Evolutionary conservation across 1,139 yeast genomes (phyloP).

Genomic region (Meyerozyma smithsonii): DNA sequence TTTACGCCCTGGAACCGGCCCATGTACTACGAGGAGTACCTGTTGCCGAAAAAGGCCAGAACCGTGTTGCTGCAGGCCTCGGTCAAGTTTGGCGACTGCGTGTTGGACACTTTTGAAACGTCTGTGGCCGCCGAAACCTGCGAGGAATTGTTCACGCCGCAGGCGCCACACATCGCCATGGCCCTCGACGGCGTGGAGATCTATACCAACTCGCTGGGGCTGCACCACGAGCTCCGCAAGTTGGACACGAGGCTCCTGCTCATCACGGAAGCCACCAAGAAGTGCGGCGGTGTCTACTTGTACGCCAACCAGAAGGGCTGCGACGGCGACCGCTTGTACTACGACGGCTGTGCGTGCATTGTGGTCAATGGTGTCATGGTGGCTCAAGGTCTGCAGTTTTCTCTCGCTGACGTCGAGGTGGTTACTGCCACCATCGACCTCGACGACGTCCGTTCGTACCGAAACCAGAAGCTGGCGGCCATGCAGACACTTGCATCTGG

Average conservation of each 20-base stretch:
- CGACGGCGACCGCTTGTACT: constrained; percentile 94
- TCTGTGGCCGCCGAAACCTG: constrained; percentile 95
- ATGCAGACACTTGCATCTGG: constrained; percentile 57
- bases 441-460: constrained; percentile 82
- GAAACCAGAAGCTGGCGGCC: constrained; percentile 75
- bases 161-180: constrained; percentile 89
- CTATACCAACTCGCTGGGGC: constrained; percentile 90
- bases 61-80: constrained; percentile 56
- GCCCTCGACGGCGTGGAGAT: constrained; percentile 95
- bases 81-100: constrained; percentile 88
- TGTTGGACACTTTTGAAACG: constrained; percentile 77
- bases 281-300: constrained; percentile 93
- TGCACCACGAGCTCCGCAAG: constrained; percentile 93
- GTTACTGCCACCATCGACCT: constrained; percentile 89
- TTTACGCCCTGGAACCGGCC: constrained; percentile 92
- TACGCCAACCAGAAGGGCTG: constrained; percentile 96
- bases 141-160: constrained; percentile 94
- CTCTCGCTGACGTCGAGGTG: constrained; percentile 87
- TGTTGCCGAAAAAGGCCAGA: constrained; percentile 65
- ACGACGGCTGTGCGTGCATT: constrained; percentile 95
- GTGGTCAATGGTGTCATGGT: constrained; percentile 87
- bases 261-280: constrained; percentile 87
- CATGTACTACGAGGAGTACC: constrained; percentile 64
- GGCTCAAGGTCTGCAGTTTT: constrained; percentile 91
- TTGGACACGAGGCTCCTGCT: constrained; percentile 77